Percentiles rank a stretch among this genome's conserved stretches.
These are phyloP conservation scores for Arthrobotrys sinensis DNA, from an alignment of 2,329 filamentous ascomycete species.

Conservation along the genomic window DNA sequence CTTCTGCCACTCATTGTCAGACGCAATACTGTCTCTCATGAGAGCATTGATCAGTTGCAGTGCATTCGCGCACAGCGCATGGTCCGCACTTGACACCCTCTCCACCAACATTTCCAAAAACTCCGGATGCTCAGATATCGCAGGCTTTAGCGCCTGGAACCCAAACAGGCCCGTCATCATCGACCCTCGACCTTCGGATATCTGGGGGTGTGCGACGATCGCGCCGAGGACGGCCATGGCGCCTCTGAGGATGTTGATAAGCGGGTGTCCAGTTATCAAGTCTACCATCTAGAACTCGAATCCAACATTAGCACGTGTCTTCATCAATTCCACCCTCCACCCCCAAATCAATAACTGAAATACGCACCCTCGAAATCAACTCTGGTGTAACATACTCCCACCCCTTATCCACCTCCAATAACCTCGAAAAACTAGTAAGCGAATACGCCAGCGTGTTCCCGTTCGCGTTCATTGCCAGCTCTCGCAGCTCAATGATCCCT, in stretches of 20 bases:
- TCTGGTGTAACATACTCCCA: constrained; percentile 80
- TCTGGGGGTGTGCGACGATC: constrained; percentile 87
- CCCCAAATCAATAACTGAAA: constrained; percentile 20
- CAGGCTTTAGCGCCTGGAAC: constrained; percentile 91
- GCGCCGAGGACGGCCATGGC: constrained; percentile 97
- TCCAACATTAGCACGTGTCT: constrained; percentile 65
- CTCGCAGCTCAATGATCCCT: constrained; percentile 84
- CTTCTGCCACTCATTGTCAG: constrained; percentile 91
- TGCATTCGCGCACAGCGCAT: constrained; percentile 94
- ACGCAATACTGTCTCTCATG: constrained; percentile 89
- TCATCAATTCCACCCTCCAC: constrained; percentile 23
- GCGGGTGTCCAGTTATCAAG: constrained; percentile 91
- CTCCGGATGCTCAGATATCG: constrained; percentile 89
- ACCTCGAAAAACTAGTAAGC: constrained; percentile 85
- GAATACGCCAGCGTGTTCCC: constrained; percentile 98
- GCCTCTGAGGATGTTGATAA: constrained; percentile 96
- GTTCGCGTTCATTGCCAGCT: constrained; percentile 84
- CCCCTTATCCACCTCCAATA: constrained; percentile 96
- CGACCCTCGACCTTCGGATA: constrained; percentile 70
- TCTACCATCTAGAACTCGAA: constrained; percentile 77
- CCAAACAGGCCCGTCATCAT: constrained; percentile 79
- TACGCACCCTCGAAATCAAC: constrained; percentile 74
- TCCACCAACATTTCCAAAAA: constrained; percentile 95
- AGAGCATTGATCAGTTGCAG: constrained; percentile 95
- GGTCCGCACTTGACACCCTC: constrained; percentile 92